A percentile compares a stretch with the other conserved stretches of the same genome.
Conservation (phyloP, 768 basidiomycete species). For the Aureoboletus auriporus region DNA sequence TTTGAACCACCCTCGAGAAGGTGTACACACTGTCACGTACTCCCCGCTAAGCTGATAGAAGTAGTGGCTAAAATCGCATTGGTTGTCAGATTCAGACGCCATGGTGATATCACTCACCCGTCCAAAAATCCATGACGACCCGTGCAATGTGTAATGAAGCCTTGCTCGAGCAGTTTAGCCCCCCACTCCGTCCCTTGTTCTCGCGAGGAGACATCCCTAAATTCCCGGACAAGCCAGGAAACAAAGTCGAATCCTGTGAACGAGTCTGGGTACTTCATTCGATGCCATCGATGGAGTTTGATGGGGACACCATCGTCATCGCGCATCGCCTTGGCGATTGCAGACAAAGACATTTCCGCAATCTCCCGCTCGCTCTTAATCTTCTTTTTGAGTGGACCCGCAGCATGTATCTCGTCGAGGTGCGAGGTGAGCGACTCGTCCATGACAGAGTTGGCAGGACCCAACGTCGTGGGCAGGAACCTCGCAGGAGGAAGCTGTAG, state of each 20-base stretch:
- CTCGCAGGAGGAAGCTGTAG: constrained; percentile 57
- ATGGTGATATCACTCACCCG: constrained; percentile 48
- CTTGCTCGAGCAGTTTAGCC: constrained; percentile 68
- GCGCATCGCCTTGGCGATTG: constrained; percentile 80
- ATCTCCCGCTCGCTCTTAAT: constrained; percentile 76
- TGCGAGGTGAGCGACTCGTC: constrained; percentile 78
- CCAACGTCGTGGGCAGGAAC: constrained; percentile 81
- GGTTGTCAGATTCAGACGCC: constrained; percentile 1
- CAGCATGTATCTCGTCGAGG: constrained; percentile 74
- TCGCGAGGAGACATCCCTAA: constrained; percentile 80
- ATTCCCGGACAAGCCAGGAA: constrained; percentile 89
- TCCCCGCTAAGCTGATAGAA: constrained; percentile 83
- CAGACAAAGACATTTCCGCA: constrained; percentile 53
- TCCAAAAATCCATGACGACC: constrained; percentile 82
- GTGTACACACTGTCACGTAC: constrained; percentile 66
- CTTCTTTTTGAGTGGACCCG: constrained; percentile 74
- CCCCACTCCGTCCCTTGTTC: constrained; percentile 82
- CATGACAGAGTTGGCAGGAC: constrained; percentile 72
- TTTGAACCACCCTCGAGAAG: constrained; percentile 65
- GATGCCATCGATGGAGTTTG: constrained; percentile 83
- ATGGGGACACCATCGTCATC: constrained; percentile 83
- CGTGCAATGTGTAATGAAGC: constrained; percentile 81
- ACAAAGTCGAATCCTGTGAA: constrained; percentile 91
- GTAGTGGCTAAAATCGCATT: constrained; percentile 61
- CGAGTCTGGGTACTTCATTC: constrained; percentile 65